Evolutionary conservation across 768 basidiomycete genomes (phyloP), one percentile per base, ranked within the genome.

Genomic region (Lactifluus hygrophoroides): DNA sequence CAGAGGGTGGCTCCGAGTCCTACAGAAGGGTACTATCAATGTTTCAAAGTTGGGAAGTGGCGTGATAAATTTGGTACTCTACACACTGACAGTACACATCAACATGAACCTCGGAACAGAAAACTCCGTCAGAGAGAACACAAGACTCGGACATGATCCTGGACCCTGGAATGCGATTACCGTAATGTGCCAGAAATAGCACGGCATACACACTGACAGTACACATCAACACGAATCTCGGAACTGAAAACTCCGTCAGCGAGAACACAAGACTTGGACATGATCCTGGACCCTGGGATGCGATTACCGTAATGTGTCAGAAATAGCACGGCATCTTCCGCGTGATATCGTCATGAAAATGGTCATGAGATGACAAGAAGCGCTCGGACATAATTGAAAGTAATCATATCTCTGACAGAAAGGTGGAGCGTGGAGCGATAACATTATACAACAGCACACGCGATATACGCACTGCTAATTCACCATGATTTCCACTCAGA

Each of bases 391-490:
- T 42, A 13, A 43, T 43, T 43, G 21, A n/a, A 21, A 43, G 42
- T 43, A 11, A 43, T 43, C 21, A 43, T 11, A 43, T 11, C 42
- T 23, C 21, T 25, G 43, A 54, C 10, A 43, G 43, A 54, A 54
- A 17, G 43, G 44, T 44, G 42, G 32, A 21, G 32, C 32, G 32
- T n/a, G n/a, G n/a, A n/a, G 16, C n/a, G 17, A 9, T 52, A n/a
- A 57, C 34, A 50, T 44, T 55, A 55, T 44, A 60, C 54, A 51
- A 55, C 34, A 51, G 42, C 48, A 32, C 53, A 44, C 43, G 17
- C 38, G 45, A 42, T 59, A 32, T 38, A 7, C 44, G 30, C 17
- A 23, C 32, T 38, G 28, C 51, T 27, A 14, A 27, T 25, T 19
- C n/a, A 9, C 9, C 13, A 43, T 43, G 42, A n/a, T 25, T n/a